phyloP scores from a whole-genome alignment of 2,329 filamentous ascomycete genomes.

The Aspergillus sp. region DNA sequence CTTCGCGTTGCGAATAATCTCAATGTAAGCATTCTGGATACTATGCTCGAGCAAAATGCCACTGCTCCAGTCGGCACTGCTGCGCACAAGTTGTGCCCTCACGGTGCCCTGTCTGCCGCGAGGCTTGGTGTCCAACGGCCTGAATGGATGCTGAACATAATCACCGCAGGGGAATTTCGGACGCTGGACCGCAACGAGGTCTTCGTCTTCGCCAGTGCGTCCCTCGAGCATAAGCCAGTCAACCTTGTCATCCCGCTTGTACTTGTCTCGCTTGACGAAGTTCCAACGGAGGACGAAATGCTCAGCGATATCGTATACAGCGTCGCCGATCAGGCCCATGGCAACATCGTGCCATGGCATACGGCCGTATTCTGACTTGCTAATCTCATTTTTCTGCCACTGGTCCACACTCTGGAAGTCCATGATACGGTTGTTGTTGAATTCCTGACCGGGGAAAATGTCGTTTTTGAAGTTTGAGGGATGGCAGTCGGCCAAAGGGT shows the following conservation, averaged over 20 bases:
- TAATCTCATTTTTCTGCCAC: conserved; percentile 89
- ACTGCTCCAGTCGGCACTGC: conserved; percentile 87
- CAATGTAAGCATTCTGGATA: conserved; percentile 77
- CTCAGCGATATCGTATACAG: conserved; percentile 88
- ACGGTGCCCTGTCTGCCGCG: conserved; percentile 63
- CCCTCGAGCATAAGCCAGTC: conserved; percentile 81
- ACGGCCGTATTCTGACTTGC: conserved; percentile 81
- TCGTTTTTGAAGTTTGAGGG: conserved; percentile 75
- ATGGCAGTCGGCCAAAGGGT: conserved; percentile 79
- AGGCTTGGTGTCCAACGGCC: conserved; percentile 61
- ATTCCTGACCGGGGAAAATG: conserved; percentile 92
- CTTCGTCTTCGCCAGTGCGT: conserved; percentile 69
- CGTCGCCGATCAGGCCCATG: conserved; percentile 84
- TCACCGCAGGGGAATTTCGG: conserved; percentile 84
- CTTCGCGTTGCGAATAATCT: conserved; percentile 77
- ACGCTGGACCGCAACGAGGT: conserved; percentile 78
- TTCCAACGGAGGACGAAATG: conserved; percentile 96
- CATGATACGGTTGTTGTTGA: conserved; percentile 95
- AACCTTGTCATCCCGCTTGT: conserved; percentile 77
- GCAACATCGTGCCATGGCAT: conserved; percentile 99
- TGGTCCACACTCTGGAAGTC: conserved; percentile 87
- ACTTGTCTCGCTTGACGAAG: conserved; percentile 94
- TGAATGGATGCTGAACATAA: conserved; percentile 73
- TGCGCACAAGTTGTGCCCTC: conserved; percentile 78
- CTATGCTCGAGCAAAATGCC: conserved; percentile 79